phyloP scores from a whole-genome alignment of 2,329 filamentous ascomycete genomes.

The Rhexocercosporidium sp. region DNA sequence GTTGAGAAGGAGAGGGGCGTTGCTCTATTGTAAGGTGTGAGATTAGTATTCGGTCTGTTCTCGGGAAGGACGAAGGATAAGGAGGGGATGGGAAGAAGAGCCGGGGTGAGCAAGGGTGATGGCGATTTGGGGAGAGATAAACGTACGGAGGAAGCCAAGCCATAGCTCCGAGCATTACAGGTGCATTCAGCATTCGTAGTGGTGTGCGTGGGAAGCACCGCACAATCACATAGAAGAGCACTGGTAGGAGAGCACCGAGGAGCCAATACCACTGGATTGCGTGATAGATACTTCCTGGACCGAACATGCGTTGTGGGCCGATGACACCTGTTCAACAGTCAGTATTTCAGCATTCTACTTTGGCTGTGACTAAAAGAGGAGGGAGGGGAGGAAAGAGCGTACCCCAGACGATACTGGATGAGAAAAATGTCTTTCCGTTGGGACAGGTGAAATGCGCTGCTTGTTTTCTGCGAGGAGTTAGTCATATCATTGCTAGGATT shows the following conservation, averaged over 20 bases:
- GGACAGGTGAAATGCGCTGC: conserved; percentile 61
- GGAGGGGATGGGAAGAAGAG: no score
- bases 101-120: no score
- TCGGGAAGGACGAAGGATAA: no score
- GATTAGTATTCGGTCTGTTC: background rate
- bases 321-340: conserved; percentile 58
- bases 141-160: conserved; percentile 45
- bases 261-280: conserved; percentile 75
- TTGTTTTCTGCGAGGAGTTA: conserved; percentile 47
- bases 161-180: conserved; percentile 49
- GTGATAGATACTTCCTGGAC: conserved; percentile 65
- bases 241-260: conserved; percentile 66
- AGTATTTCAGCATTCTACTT: conserved; percentile 32
- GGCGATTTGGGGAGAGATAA: background rate
- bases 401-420: conserved; percentile 70
- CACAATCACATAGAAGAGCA: conserved; percentile 60
- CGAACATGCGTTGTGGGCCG: conserved; percentile 73
- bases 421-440: conserved; percentile 67
- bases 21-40: conserved; percentile 45
- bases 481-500: background rate
- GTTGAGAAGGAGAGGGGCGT: conserved; percentile 75
- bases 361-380: conserved; percentile 49
- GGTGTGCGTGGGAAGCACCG: conserved; percentile 65
- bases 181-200: conserved; percentile 60
- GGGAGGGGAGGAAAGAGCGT: conserved; percentile 70